These are phyloP conservation scores for Phylloporus scabripes DNA, from an alignment of 768 basidiomycete genomes.

Conservation along the genomic window DNA sequence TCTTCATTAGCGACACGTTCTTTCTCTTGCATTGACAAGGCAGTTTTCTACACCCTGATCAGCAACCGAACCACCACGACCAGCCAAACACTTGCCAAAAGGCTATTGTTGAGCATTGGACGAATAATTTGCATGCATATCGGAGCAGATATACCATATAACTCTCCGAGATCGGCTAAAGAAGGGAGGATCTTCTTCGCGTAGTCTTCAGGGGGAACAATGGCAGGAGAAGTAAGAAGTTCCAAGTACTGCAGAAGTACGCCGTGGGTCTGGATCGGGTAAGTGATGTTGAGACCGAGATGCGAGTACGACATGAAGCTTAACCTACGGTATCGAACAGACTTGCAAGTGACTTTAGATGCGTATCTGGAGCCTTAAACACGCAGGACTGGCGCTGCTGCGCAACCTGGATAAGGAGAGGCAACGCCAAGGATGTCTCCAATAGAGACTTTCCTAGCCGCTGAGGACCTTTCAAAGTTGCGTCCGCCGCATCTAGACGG, in stretches of 20 bases:
- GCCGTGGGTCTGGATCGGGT: slow-evolving; percentile 67
- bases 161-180: slow-evolving; percentile 62
- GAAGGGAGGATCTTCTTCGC: slow-evolving; percentile 69
- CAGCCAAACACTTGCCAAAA: slow-evolving; percentile 44
- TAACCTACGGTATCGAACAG: slow-evolving; percentile 81
- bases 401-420: slow-evolving; percentile 86
- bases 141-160: slow-evolving; percentile 76
- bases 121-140: slow-evolving; percentile 94
- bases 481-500: slow-evolving; percentile 61
- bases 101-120: slow-evolving; percentile 62
- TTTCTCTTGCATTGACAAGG: slow-evolving; percentile 61
- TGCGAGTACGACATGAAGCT: slow-evolving; percentile 10
- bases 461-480: slow-evolving; percentile 57
- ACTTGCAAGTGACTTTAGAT: slow-evolving; percentile 81
- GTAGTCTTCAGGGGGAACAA: slow-evolving; percentile 68
- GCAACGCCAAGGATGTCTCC: slow-evolving; percentile 72
- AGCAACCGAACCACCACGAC: slow-evolving; percentile 3
- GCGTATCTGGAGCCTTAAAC: slow-evolving; percentile 63
- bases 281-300: slow-evolving; percentile 20
- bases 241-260: slow-evolving; percentile 91
- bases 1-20: slow-evolving; percentile 67
- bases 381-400: slow-evolving; percentile 87
- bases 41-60: slow-evolving; percentile 42
- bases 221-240: slow-evolving; percentile 67
- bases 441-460: slow-evolving; percentile 61